These are phyloP conservation scores for Triticum monococcum DNA, from an alignment of 176 grass and related monocot genomes.

Conservation along the genomic window DNA sequence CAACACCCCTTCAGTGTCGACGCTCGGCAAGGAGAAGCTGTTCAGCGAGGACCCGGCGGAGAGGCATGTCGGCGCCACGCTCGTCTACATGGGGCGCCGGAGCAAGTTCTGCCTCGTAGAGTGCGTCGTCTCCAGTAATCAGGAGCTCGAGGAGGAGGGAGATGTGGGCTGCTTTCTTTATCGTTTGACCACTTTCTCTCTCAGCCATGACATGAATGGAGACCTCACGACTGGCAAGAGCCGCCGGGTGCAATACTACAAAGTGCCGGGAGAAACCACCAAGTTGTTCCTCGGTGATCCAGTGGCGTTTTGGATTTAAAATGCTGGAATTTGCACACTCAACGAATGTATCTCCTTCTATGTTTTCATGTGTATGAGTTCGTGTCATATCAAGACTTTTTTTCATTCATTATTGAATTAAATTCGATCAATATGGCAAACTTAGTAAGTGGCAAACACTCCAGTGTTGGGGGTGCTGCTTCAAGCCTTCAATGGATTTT, in stretches of 20 bases:
- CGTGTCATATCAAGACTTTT: too few species aligned
- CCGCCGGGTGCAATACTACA: background rate
- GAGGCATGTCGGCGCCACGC: background rate
- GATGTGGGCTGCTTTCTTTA: background rate
- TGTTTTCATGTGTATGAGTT: too few species aligned
- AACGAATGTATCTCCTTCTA: too few species aligned
- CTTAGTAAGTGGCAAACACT: too few species aligned
- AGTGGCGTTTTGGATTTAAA: too few species aligned
- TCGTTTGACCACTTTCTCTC: background rate
- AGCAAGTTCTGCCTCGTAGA: background rate
- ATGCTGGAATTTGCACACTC: too few species aligned
- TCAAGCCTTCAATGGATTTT: too few species aligned
- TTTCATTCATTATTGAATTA: too few species aligned
- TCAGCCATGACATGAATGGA: background rate
- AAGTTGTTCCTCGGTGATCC: too few species aligned
- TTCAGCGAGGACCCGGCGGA: background rate
- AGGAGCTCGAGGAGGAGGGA: background rate
- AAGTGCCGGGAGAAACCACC: background rate
- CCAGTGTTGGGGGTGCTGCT: too few species aligned
- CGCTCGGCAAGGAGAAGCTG: background rate
- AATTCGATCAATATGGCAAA: too few species aligned
- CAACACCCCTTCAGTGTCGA: background rate
- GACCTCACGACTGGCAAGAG: background rate
- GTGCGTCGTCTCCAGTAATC: background rate
- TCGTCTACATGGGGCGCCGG: background rate